Evolutionary conservation across 2,329 filamentous ascomycete genomes (phyloP).

Genomic region (Plenodomus biglobosus): DNA sequence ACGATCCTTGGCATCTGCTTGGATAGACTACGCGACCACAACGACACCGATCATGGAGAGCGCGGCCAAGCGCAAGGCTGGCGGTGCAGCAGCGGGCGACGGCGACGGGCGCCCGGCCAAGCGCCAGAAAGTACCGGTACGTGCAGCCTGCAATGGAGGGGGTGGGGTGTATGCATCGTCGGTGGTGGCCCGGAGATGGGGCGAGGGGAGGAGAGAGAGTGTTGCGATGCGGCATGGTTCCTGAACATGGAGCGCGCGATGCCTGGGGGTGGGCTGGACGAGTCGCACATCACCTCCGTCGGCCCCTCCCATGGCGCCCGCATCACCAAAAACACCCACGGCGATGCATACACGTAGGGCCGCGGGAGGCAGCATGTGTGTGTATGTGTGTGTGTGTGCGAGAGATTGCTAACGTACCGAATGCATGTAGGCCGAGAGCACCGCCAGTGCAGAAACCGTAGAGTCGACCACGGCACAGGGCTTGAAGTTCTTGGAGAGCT

Average conservation of each 20-base stretch:
- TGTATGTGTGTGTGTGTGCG: neutral
- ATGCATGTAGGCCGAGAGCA: constrained; percentile 31
- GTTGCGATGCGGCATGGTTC: constrained; percentile 35
- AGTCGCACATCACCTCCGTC: constrained; percentile 32
- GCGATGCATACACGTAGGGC: constrained; percentile 16
- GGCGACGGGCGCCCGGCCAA: constrained; percentile 58
- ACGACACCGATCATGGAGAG: constrained; percentile 44
- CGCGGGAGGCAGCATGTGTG: no score
- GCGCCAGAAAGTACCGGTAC: constrained; percentile 61
- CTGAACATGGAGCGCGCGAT: constrained; percentile 35
- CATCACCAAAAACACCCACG: constrained; percentile 33
- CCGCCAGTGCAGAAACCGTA: constrained; percentile 55
- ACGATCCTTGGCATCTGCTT: constrained; percentile 16
- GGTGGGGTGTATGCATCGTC: constrained; percentile 22
- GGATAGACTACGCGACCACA: constrained; percentile 36
- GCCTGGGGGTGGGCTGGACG: constrained; percentile 40
- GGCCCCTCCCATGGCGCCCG: constrained; percentile 27
- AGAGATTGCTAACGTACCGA: constrained; percentile 25
- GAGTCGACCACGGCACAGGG: constrained; percentile 73
- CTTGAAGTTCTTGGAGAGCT: constrained; percentile 70
- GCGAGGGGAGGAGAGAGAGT: constrained; percentile 19
- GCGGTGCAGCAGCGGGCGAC: constrained; percentile 52
- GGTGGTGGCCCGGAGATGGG: constrained; percentile 24
- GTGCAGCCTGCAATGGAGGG: constrained; percentile 41
- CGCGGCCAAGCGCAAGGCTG: constrained; percentile 59